phyloP scores from a whole-genome alignment of 306 rosid genomes.

The Hippophae tibetana region DNA sequence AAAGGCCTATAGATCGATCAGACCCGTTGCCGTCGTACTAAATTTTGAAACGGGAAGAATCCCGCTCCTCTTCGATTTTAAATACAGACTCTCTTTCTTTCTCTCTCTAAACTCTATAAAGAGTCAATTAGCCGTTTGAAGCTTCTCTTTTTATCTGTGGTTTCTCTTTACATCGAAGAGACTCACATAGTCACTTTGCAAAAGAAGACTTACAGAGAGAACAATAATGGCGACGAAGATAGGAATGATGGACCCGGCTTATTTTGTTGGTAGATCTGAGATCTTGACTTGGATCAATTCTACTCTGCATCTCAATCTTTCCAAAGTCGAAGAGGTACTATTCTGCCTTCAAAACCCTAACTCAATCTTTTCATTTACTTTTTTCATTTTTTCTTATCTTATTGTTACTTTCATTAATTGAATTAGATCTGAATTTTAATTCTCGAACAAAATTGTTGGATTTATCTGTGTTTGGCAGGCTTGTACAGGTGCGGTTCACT shows the following conservation, averaged over 20 bases:
- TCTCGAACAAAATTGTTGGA: neutral
- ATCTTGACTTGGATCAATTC: conserved; percentile 89
- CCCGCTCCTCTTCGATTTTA: conserved; percentile 53
- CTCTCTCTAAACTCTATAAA: conserved; percentile 5
- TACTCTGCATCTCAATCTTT: conserved; percentile 75
- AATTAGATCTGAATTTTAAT: neutral
- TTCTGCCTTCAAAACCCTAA: conserved; percentile 1
- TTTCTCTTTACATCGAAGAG: neutral
- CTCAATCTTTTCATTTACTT: neutral
- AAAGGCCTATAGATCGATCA: neutral
- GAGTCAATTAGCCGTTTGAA: conserved; percentile 13
- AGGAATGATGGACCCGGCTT: conserved; percentile 91
- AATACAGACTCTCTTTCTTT: conserved; percentile 4
- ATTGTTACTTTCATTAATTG: neutral
- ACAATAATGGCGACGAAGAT: conserved; percentile 74
- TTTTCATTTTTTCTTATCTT: neutral
- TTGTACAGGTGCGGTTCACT: conserved; percentile 86
- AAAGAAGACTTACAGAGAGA: neutral
- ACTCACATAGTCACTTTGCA: neutral
- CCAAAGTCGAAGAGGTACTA: conserved; percentile 81
- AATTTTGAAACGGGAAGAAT: conserved; percentile 28
- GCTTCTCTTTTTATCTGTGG: conserved; percentile 6
- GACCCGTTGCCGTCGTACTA: neutral
- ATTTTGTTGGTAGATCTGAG: conserved; percentile 94
- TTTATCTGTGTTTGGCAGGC: conserved; percentile 36